A percentile compares a stretch with the other conserved stretches of the same genome.
phyloP scores from a whole-genome alignment of 176 grass and related monocot genomes.

The Chrysopogon serrulatus region DNA sequence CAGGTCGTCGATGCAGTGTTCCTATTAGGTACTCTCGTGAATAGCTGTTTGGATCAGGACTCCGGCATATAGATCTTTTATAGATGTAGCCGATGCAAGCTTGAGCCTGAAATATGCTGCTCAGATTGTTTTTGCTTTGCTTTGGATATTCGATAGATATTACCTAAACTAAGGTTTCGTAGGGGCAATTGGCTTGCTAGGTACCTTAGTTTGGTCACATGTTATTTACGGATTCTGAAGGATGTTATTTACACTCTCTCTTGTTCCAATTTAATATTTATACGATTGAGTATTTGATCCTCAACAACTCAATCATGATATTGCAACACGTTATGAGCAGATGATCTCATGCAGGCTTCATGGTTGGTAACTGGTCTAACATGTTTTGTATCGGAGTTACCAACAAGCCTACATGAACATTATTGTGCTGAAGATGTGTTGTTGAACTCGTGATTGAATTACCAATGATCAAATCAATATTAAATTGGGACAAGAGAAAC shows the following conservation, averaged over 20 bases:
- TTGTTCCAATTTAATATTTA: neutral
- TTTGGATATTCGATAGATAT: neutral
- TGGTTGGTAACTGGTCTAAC: neutral
- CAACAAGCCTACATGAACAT: neutral
- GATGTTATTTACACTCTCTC: neutral
- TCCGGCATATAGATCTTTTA: constrained; percentile 17
- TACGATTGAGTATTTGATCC: neutral
- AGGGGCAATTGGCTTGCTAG: neutral
- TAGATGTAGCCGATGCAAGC: neutral
- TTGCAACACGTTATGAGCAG: neutral
- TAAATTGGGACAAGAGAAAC: neutral
- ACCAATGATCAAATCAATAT: neutral
- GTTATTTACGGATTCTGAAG: neutral
- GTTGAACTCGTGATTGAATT: neutral
- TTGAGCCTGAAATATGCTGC: neutral
- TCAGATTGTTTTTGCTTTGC: neutral
- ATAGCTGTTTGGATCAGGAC: neutral
- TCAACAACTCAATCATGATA: neutral
- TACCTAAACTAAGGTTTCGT: neutral
- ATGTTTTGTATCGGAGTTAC: neutral
- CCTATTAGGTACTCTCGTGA: neutral
- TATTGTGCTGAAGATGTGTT: neutral
- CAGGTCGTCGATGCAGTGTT: neutral
- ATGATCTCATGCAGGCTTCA: neutral
- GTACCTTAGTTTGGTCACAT: neutral